These are phyloP conservation scores for Hanseniaspora uvarum DNA, from an alignment of 1,139 yeast genomes.

Conservation along the genomic window DNA sequence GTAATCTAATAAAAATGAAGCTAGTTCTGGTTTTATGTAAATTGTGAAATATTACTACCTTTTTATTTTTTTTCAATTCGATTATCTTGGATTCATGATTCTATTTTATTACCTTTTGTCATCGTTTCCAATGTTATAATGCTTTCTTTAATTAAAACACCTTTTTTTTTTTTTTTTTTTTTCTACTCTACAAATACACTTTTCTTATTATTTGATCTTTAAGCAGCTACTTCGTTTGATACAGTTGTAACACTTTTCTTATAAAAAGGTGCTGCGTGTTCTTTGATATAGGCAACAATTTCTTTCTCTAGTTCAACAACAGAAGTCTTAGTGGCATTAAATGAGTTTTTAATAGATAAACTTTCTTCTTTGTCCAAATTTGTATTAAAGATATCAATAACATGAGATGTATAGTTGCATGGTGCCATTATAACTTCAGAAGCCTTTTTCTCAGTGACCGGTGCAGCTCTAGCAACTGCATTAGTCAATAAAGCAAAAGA, in stretches of 20 bases:
- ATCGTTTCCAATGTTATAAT: not conserved
- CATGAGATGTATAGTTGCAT: conserved; percentile 28
- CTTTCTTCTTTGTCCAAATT: conserved; percentile 30
- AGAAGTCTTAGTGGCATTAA: conserved; percentile 30
- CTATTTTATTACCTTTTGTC: not conserved
- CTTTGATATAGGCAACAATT: conserved; percentile 21
- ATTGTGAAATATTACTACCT: too few relatives aligned
- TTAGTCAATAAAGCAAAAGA: conserved; percentile 38
- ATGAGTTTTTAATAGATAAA: conserved; percentile 24
- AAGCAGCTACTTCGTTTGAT: not conserved
- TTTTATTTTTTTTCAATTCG: not conserved
- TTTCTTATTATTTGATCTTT: not conserved
- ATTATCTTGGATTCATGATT: not conserved
- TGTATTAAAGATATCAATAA: conserved; percentile 29
- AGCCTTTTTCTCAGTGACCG: conserved; percentile 25
- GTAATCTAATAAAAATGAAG: not conserved
- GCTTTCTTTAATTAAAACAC: too few relatives aligned
- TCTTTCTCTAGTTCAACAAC: conserved; percentile 24
- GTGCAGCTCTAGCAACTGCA: conserved; percentile 32
- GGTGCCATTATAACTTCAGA: conserved; percentile 26
- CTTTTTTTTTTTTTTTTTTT: not conserved
- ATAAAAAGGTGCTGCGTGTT: conserved; percentile 17
- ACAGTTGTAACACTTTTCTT: not conserved
- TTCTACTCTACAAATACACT: not conserved
- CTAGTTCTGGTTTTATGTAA: not conserved